Evolutionary conservation across 805 yeast genomes (phyloP), one percentile per base, ranked within the genome.

Genomic region (Kazachstania africana): DNA sequence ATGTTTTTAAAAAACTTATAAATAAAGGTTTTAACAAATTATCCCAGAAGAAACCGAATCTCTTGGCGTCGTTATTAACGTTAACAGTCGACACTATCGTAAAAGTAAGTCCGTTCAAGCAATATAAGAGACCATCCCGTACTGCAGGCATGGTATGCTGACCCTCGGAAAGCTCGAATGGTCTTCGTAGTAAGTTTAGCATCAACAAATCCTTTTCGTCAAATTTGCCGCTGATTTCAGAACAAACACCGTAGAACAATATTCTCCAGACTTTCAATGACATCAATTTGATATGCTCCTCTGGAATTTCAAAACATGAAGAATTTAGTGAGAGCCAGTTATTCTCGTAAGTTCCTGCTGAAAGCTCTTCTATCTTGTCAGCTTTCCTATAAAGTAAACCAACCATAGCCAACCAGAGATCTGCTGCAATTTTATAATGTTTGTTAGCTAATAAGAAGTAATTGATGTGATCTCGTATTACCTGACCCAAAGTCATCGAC

Each of bases 221-320:
- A n/a, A n/a, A n/a, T n/a, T n/a, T n/a, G n/a, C n/a, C n/a, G n/a
- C n/a, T n/a, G n/a, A n/a, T n/a, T n/a, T n/a, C n/a, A n/a, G 35
- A 25, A 19, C 44, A 42, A 10, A 48, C 26, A 28, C 37, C 35
- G 32, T 45, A 51, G 2, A 40, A 39, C 4, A 53, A 17, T 17
- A 53, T 45, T 17, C 58, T 38, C 55, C 57, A 49, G 5, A 36
- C 44, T 30, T 50, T 49, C 12, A 50, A 29, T 4, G 57, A 39
- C n/a, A 46, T 23, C 3, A 42, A 27, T 29, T 31, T 33, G 2
- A 40, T 37, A 12, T 29, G 17, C 3, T 38, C 22, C 10, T 39
- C 37, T 3, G 37, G 26, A 2, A 28, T 26, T 6, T 35, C 28
- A 23, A 47, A 43, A 15, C 47, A 45, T 10, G 36, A 18, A 2